Evolutionary conservation across 768 basidiomycete genomes (phyloP), one percentile per base, ranked within the genome.

Genomic region (Favolaschia claudopus): DNA sequence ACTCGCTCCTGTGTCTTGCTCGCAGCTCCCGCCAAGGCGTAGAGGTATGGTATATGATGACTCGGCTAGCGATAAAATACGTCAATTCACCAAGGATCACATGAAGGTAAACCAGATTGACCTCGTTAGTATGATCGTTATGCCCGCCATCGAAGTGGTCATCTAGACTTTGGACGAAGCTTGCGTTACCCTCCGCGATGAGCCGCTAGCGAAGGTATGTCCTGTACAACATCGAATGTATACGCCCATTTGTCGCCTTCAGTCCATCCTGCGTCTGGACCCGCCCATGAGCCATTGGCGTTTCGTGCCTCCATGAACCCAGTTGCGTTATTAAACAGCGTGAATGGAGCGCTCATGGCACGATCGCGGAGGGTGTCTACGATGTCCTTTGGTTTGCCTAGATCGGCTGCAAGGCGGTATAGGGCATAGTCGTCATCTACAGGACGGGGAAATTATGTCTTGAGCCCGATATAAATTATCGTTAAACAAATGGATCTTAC

Each of bases 241-340:
- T 88, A 88, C 14, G 82, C 83, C 87, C 87, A 88, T 69, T 82
- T 82, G 66, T 88, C 86, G 32, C 92, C 93, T 71, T 95, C 92
- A 1, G 92, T 94, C 89, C 91, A 95, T 0, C 92, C 92, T 13
- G 73, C 79, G 58, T 84, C 80, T 9, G 82, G 80, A 9, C 93
- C 90, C 4, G 91, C 91, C 88, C 88, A 93, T 12, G 77, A 72
- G 0, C 91, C 91, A 65, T 83, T 80, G 14, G 79, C 78, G 53
- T 89, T 86, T 43, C 88, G 80, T 1, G 91, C 92, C 67, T 93
- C 91, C 89, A 95, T 92, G 68, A 93, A 93, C 1, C 89, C 89
- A 0, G 88, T 91, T 1, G 74, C 76, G 13, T 77, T 55, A 65
- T 93, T 94, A 76, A 83, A 95, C 13, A 94, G 72, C 0, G 80